Evolutionary conservation across 768 basidiomycete genomes (phyloP).

Genomic region (Cystoderma amianthinum): DNA sequence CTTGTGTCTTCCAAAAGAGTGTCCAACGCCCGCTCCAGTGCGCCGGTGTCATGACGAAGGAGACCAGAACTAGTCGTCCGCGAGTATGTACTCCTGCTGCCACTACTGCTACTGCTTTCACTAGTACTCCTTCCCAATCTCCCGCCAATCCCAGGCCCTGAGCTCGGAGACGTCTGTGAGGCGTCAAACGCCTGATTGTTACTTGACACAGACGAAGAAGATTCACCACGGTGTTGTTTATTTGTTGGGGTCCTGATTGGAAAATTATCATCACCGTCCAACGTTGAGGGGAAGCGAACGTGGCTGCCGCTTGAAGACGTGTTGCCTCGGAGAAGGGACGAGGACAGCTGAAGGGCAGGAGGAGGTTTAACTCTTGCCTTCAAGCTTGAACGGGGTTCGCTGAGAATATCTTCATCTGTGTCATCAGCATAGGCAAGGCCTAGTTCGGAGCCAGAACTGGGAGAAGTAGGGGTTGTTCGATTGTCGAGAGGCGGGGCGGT

Average conservation of each 20-base stretch:
- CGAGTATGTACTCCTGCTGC: constrained; percentile 20
- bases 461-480: constrained; percentile 13
- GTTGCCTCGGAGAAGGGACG: constrained; percentile 11
- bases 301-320: background rate
- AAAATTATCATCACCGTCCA: background rate
- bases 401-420: constrained; percentile 34
- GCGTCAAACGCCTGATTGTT: constrained; percentile 34
- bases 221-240: background rate
- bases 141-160: constrained; percentile 25
- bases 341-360: constrained; percentile 9
- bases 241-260: background rate
- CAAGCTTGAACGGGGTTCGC: constrained; percentile 13
- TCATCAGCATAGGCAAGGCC: constrained; percentile 47
- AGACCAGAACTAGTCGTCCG: constrained; percentile 10
- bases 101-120: constrained; percentile 17
- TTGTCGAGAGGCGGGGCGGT: constrained; percentile 7
- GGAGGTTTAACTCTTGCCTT: constrained; percentile 9
- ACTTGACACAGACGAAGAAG: background rate
- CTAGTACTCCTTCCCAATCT: constrained; percentile 18
- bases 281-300: background rate
- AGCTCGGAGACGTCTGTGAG: constrained; percentile 30
- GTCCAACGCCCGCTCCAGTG: constrained; percentile 33
- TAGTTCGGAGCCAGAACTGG: constrained; percentile 36
- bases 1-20: constrained; percentile 30
- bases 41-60: background rate